phyloP scores from a whole-genome alignment of 2,329 filamentous ascomycete species.

The Penicillium paneum region DNA sequence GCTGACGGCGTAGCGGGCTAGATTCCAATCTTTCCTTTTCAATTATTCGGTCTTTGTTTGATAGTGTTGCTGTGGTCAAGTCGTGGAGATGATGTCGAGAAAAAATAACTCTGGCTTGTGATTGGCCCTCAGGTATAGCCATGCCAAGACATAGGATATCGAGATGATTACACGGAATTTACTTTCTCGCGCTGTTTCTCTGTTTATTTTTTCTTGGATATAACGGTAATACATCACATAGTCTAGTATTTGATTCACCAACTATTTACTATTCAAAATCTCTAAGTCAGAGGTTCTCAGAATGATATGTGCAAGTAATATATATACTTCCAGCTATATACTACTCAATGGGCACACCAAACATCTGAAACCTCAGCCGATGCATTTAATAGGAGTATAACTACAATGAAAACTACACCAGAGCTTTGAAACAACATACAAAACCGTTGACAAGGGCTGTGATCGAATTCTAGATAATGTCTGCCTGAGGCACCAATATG shows the following conservation, averaged over 20 bases:
- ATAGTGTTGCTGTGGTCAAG: conserved; percentile 11
- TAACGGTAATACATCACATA: fast-evolving
- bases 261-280: not conserved
- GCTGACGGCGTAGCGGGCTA: not conserved
- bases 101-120: conserved; percentile 23
- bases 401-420: no score
- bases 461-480: not conserved
- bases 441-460: not conserved
- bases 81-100: conserved; percentile 18
- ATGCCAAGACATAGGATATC: conserved; percentile 23
- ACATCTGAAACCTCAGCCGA: not conserved
- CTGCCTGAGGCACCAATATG: conserved; percentile 23
- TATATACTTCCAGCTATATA: not conserved
- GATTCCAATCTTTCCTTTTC: not conserved
- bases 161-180: not conserved
- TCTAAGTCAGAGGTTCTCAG: not conserved
- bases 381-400: not conserved
- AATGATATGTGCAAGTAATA: not conserved
- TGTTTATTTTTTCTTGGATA: not conserved
- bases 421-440: not conserved
- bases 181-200: not conserved
- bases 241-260: fast-evolving
- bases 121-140: conserved; percentile 22
- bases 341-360: not conserved
- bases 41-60: conserved; percentile 3